phyloP scores from a whole-genome alignment of 2,329 filamentous ascomycete genomes.

The Nothopassalora personata region DNA sequence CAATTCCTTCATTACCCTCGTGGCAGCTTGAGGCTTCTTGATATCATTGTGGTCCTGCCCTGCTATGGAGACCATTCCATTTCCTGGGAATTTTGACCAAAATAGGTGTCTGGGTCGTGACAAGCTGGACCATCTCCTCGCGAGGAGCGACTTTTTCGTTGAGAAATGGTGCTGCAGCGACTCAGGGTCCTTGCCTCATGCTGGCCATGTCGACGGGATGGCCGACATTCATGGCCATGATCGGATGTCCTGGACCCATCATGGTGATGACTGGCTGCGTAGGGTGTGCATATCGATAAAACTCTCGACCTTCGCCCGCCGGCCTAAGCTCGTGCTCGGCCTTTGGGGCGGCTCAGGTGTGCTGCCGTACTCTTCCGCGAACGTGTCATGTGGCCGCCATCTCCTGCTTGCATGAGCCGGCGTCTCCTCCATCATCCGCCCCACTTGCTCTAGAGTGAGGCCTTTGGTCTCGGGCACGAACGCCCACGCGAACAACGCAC shows the following conservation, averaged over 20 bases:
- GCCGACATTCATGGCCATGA: too few species aligned
- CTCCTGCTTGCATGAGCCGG: slow-evolving; percentile 36
- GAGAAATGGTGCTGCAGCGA: too few species aligned
- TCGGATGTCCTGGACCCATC: background rate
- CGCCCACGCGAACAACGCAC: slow-evolving; percentile 34
- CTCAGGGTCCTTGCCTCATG: too few species aligned
- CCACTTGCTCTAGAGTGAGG: slow-evolving; percentile 36
- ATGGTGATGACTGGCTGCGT: background rate
- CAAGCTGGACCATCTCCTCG: background rate
- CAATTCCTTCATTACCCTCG: background rate
- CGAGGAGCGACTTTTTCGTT: background rate
- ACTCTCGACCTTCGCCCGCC: slow-evolving; percentile 9
- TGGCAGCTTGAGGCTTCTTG: background rate
- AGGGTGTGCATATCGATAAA: slow-evolving; percentile 17
- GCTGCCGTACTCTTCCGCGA: slow-evolving; percentile 22
- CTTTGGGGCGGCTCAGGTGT: background rate
- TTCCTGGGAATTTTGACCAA: too few species aligned
- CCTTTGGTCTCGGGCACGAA: slow-evolving; percentile 39
- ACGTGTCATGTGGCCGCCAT: slow-evolving; percentile 31
- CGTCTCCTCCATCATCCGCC: slow-evolving; percentile 41
- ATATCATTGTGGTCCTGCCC: background rate
- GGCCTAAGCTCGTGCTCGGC: background rate
- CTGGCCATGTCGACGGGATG: too few species aligned
- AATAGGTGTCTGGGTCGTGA: background rate
- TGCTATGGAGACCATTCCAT: too few species aligned